Evolutionary conservation across 805 yeast genomes (phyloP), one percentile per base, ranked within the genome.

Genomic region (Zygosaccharomyces kombuchaensis): DNA sequence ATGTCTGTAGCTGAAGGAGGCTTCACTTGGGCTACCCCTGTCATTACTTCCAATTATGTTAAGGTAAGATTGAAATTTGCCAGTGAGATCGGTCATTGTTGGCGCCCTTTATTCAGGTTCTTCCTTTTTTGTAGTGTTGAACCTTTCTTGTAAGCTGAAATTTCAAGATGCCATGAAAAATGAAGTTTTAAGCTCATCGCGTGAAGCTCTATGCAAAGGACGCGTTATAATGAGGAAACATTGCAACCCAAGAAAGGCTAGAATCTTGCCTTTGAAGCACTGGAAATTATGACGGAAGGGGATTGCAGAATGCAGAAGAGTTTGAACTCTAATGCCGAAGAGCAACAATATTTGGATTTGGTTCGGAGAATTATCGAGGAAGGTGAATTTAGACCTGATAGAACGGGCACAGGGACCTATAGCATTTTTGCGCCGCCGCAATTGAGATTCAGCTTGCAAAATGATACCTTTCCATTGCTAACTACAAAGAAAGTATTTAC

Each of bases 361-460:
- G 87, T 97, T 62, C 65, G 72, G 46, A 72, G 79, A 4, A 91
- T 93, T 63, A 80, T 93, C 16, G 72, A 75, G 1, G 80, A 85
- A 52, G 99, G 99, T 34, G 98, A 93, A 62, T 77, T 77, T 56
- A 80, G 99, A 51, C 91, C 93, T 7, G 99, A 93, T 64, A 76
- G 99, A 65, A 93, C 99, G 1, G 99, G 99, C 1, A 93, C 99
- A 0, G 99, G 99, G 4, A 93, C 99, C 0, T 73, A 70, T 50
- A 82, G 96, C 27, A 52, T 93, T 7, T 93, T 93, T 66, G 99
- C 95, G 0, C 99, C 99, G 19, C 97, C 97, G 9, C 98, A 91
- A 62, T 72, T 93, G 48, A 77, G 97, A 44, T 93, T 93, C 68
- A 78, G 79, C 51, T 70, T 93, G 36, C 70, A 78, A 22, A 72